Evolutionary conservation across 2,329 filamentous ascomycete species (phyloP).

Genomic region (Fulvia fulva): DNA sequence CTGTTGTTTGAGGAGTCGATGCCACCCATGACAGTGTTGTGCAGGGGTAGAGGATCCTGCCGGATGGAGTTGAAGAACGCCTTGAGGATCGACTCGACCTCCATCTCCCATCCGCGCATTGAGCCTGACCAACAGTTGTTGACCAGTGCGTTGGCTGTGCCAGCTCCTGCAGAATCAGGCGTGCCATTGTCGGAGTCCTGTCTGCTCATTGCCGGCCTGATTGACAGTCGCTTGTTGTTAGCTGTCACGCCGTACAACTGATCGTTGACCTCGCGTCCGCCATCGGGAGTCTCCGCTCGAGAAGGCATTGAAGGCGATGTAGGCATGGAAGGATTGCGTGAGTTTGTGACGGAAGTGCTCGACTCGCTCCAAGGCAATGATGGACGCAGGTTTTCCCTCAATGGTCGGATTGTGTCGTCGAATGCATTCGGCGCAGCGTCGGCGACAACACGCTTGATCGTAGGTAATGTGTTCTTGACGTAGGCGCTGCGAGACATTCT

Average conservation of each 20-base stretch:
- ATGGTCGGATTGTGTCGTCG: slow-evolving; percentile 39
- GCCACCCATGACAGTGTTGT: slow-evolving; percentile 59
- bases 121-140: slow-evolving; percentile 71
- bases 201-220: slow-evolving; percentile 37
- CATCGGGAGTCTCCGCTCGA: background rate
- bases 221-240: slow-evolving; percentile 38
- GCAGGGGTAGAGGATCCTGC: slow-evolving; percentile 78
- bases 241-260: slow-evolving; percentile 2
- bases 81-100: slow-evolving; percentile 87
- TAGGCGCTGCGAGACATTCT: slow-evolving; percentile 97
- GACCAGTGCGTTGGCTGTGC: slow-evolving; percentile 71
- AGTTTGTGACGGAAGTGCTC: slow-evolving; percentile 14
- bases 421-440: slow-evolving; percentile 69
- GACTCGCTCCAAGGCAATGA: slow-evolving; percentile 32
- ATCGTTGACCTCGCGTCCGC: background rate
- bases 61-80: slow-evolving; percentile 88
- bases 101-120: slow-evolving; percentile 77
- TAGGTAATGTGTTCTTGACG: slow-evolving; percentile 92
- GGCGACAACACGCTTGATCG: slow-evolving; percentile 70
- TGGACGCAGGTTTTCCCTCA: slow-evolving; percentile 21
- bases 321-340: background rate
- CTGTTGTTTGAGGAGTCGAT: slow-evolving; percentile 11
- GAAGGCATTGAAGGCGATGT: background rate
- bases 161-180: slow-evolving; percentile 38
- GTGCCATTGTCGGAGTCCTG: slow-evolving; percentile 32